phyloP scores from a whole-genome alignment of 75 land plant genomes.

The Gnetum montanum region DNA sequence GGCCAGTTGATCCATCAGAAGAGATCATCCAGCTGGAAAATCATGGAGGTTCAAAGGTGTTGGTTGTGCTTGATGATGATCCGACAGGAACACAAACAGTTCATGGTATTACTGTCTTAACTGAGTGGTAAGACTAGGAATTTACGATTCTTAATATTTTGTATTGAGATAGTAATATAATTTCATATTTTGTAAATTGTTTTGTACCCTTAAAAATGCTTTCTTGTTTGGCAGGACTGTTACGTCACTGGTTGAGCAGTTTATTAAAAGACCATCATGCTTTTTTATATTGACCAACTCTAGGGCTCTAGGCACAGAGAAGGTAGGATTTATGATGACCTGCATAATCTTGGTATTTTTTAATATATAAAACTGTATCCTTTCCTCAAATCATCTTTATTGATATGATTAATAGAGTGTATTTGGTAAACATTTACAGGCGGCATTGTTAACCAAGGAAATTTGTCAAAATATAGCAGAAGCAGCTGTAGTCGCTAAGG shows the following conservation, averaged over 20 bases:
- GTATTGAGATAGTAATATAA: no score
- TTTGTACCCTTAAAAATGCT: not conserved
- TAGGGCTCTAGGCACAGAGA: constrained; percentile 67
- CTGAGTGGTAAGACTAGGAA: constrained; percentile 96
- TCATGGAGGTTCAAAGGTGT: constrained; percentile 39
- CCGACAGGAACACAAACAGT: constrained; percentile 99
- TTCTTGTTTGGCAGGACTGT: constrained; percentile 42
- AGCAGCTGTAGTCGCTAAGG: constrained; percentile 46
- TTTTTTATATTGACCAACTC: constrained; percentile 98
- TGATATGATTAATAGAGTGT: no score
- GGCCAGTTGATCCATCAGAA: constrained; percentile 60
- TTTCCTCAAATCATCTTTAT: no score
- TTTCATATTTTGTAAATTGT: not conserved
- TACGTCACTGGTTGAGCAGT: constrained; percentile 64
- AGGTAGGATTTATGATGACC: no score
- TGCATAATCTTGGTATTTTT: no score
- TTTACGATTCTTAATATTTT: no score
- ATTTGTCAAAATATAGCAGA: constrained; percentile 63
- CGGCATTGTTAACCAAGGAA: constrained; percentile 48
- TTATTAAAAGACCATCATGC: constrained; percentile 56
- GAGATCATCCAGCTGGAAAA: constrained; percentile 32
- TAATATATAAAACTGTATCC: no score
- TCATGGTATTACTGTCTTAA: constrained; percentile 85
- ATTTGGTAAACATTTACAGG: constrained; percentile 56
- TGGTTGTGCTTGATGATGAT: constrained; percentile 97